Base-by-base conservation (phyloP, 768 basidiomycete genomes). In the Lentinula sp. region DNA sequence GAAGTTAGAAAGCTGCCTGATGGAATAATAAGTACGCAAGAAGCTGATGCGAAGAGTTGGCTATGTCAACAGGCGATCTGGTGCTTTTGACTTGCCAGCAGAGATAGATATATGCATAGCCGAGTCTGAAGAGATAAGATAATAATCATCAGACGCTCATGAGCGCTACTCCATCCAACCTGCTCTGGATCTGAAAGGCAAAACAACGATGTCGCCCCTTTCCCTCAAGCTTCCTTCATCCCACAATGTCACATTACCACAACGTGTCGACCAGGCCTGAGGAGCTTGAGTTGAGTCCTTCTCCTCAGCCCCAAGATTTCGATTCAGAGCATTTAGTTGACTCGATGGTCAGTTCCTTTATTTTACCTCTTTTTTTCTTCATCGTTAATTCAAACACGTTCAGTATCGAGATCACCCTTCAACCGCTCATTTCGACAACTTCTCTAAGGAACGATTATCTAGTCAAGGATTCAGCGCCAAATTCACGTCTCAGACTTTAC, bases 321-420 rank as follows among this genome's bases (percentile, higher is more conserved):
- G 66, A 37, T 20, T 60, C 59, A 41, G 66, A 68, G 10, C 59
- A 57, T 23, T 58, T 67, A 12, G 63, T 66, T 37, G 63, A 67
- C 28, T 28, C 28, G 60, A 66, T 66, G 65, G 66, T 67, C 15
- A 45, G 46, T 33, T 16, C 15, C 3, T n/a, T 8, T 16, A n/a
- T 28, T 58, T 58, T 12, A 1, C 8, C 37, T 57, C 56, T 32
- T 9, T 20, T 58, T 16, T 35, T 48, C n/a, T 33, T 43, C 15
- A 32, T 45, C 18, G 13, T 10, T 46, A 18, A n/a, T 13, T 42
- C 39, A 12, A 16, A 3, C 13, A 16, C 20, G 28, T 13, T 41
- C 32, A 45, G 57, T 45, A 58, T 43, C 57, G 42, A 28, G 43
- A 49, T 15, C 32, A 16, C 23, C 32, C 23, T 28, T 23, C 28